These are phyloP conservation scores for Helenozyma rhizophorensis DNA, from an alignment of 805 yeast species.

Conservation along the genomic window DNA sequence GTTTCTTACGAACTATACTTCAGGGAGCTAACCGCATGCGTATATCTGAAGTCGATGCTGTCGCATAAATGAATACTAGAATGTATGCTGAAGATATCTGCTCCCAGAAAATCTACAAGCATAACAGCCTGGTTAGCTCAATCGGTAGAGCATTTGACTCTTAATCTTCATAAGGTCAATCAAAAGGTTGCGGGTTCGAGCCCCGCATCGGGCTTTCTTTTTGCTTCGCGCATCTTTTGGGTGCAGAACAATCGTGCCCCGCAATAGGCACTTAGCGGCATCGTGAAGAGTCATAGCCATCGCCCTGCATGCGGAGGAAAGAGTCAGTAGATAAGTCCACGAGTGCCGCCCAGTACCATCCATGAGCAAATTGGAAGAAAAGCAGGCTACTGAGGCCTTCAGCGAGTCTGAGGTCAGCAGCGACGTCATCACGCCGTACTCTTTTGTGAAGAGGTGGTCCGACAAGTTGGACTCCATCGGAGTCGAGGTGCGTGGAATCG, in stretches of 20 bases:
- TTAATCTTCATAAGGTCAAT: slow-evolving; percentile 18
- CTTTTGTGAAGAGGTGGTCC: slow-evolving; percentile 9
- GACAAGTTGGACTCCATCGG: slow-evolving; percentile 45
- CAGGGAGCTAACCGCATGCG: too few relatives aligned
- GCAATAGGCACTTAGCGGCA: too few relatives aligned
- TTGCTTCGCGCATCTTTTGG: slow-evolving; percentile 3
- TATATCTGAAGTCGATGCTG: too few relatives aligned
- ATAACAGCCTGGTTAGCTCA: slow-evolving; percentile 19
- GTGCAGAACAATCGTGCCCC: too few relatives aligned
- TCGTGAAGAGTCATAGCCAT: too few relatives aligned
- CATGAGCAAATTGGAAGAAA: slow-evolving; percentile 1
- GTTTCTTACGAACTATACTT: too few relatives aligned
- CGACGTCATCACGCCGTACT: slow-evolving; percentile 11
- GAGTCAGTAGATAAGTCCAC: too few relatives aligned
- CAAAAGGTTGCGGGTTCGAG: slow-evolving; percentile 23
- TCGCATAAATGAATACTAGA: too few relatives aligned
- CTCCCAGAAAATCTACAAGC: neutral
- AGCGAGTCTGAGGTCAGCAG: slow-evolving; percentile 7
- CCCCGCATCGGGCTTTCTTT: slow-evolving; percentile 21
- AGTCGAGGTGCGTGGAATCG: slow-evolving; percentile 78
- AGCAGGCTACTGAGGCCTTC: slow-evolving; percentile 2
- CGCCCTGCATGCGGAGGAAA: too few relatives aligned
- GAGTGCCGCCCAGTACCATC: neutral
- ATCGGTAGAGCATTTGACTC: slow-evolving; percentile 23
- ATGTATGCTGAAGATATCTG: too few relatives aligned